These are phyloP conservation scores for Verbena officinalis DNA, from an alignment of 257 asterid species.

Conservation along the genomic window DNA sequence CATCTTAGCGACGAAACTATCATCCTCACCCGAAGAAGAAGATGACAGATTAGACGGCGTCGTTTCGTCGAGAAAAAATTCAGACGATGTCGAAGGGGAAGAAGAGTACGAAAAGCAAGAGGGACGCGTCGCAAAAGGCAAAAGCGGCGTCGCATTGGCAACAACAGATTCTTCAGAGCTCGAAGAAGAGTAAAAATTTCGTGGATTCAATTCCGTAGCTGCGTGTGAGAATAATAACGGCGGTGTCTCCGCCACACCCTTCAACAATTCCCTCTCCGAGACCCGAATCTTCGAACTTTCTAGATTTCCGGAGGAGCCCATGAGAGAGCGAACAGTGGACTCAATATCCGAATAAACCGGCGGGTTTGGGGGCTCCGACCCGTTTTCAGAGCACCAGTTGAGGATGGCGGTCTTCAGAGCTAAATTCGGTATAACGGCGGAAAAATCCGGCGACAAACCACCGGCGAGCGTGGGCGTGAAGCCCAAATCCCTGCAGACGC, in stretches of 20 bases:
- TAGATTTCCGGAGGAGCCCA: conserved; percentile 18
- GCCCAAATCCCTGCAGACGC: conserved; percentile 58
- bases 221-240: conserved; percentile 51
- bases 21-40: conserved; percentile 47
- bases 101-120: conserved; percentile 74
- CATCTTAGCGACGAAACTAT: conserved; percentile 37
- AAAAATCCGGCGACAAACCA: conserved; percentile 68
- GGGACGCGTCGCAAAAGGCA: conserved; percentile 74
- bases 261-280: conserved; percentile 59
- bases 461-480: conserved; percentile 63
- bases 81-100: conserved; percentile 75
- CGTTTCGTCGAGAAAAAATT: conserved; percentile 48
- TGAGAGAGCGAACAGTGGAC: conserved; percentile 39
- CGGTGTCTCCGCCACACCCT: conserved; percentile 52
- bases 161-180: conserved; percentile 94
- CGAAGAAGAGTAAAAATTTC: conserved; percentile 49
- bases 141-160: conserved; percentile 62
- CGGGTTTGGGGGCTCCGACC: conserved; percentile 49
- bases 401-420: conserved; percentile 66
- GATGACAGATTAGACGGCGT: conserved; percentile 24
- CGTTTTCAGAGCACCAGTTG: conserved; percentile 67
- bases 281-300: conserved; percentile 30
- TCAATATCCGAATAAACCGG: conserved; percentile 56
- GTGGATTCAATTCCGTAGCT: conserved; percentile 48
- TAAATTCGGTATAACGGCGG: conserved; percentile 67